Base-by-base conservation (phyloP, 1,139 yeast genomes). In the Blastobotrys capitulatus region DNA sequence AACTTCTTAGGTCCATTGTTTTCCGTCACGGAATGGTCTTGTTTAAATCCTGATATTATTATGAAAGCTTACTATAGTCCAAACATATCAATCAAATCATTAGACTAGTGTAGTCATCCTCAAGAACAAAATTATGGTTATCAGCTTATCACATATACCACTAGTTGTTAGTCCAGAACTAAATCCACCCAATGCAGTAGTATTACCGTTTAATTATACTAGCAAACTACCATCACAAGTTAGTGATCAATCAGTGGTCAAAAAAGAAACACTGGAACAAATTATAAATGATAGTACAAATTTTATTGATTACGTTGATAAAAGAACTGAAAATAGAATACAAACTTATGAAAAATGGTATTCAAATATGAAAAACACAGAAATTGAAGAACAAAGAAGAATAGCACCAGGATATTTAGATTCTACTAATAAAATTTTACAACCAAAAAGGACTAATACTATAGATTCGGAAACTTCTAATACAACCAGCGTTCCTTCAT, bases 151-250 rank as follows among this genome's bases (percentile, higher is more conserved):
- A 32, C 83, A 80, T 54, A 76, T 82, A 1, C 86, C 87, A 0
- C 69, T 82, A 42, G 74, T 80, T 13, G 72, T 77, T 43, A 78
- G 81, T 49, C 85, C 83, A 0, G 67, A 71, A 22, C 74, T 69
- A 56, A 76, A 73, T 51, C 79, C 83, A 0, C 85, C 86, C 3
- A 78, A 75, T 56, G 78, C 85, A 1, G 72, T 80, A 31, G 74
- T 80, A 2, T 67, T 82, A 37, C 78, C 81, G 38, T 66, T 74
- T 48, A 76, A 76, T 56, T 82, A 77, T 62, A n/a, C n/a, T n/a
- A 71, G 68, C 50, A 62, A 66, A 27, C 60, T 10, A 50, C 58
- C 13, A 59, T 57, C 35, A 7, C 38, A 36, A 18, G 36, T 35
- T 4, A 47, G 49, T 13, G 37, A 19, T 19, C 42, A 32, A 22